These are phyloP conservation scores for Hysterium pulicare DNA, from an alignment of 2,329 filamentous ascomycete species.

Conservation along the genomic window DNA sequence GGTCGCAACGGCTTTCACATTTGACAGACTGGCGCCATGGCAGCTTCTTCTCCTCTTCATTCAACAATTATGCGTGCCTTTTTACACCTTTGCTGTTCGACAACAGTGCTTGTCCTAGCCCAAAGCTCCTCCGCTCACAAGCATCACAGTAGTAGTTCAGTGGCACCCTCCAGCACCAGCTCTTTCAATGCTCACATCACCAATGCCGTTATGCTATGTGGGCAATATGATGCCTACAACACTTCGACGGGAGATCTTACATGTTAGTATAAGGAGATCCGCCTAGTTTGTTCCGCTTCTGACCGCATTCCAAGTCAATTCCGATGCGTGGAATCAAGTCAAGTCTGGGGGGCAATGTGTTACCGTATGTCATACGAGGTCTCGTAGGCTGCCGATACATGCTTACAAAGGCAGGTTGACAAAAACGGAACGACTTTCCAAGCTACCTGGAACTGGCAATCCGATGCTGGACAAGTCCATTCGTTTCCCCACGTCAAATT, in stretches of 20 bases:
- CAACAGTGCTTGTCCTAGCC: background rate
- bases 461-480: slow-evolving; percentile 4
- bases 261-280: background rate
- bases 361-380: slow-evolving; percentile 3
- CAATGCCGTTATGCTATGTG: background rate
- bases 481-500: slow-evolving; percentile 8
- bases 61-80: background rate
- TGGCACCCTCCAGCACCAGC: background rate
- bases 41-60: background rate
- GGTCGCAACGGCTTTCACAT: background rate
- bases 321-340: slow-evolving; percentile 7
- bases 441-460: slow-evolving; percentile 8
- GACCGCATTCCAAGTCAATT: background rate
- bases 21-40: background rate
- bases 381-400: background rate
- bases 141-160: background rate
- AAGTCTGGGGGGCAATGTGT: slow-evolving; percentile 7
- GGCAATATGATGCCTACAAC: slow-evolving; percentile 2
- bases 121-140: background rate
- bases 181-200: background rate
- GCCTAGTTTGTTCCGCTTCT: background rate
- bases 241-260: background rate
- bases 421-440: slow-evolving; percentile 5
- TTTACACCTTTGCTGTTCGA: background rate
- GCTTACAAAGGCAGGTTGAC: slow-evolving; percentile 2